phyloP scores from a whole-genome alignment of 2,329 filamentous ascomycete genomes.

The Huntiella omanensis region DNA sequence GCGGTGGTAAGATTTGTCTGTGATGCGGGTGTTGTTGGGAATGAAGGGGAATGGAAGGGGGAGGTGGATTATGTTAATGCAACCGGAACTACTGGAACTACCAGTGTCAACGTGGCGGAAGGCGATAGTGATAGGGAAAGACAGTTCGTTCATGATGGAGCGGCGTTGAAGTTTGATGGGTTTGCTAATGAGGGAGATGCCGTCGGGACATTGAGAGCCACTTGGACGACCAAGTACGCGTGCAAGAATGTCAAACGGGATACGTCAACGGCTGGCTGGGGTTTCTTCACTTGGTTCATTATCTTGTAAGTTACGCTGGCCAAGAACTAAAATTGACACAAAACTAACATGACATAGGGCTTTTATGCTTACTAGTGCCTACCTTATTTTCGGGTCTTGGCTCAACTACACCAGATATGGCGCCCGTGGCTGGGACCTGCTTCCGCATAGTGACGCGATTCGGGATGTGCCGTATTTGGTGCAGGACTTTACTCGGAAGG shows the following conservation, averaged over 20 bases:
- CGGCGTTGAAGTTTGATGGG: constrained; percentile 56
- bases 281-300: constrained; percentile 94
- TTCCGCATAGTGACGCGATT: constrained; percentile 83
- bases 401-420: constrained; percentile 97
- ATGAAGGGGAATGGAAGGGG: constrained; percentile 47
- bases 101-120: constrained; percentile 15
- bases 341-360: constrained; percentile 32
- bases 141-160: constrained; percentile 34
- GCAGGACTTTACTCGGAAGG: constrained; percentile 67
- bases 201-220: constrained; percentile 48
- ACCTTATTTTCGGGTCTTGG: constrained; percentile 96
- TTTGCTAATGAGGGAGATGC: constrained; percentile 42
- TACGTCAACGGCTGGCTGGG: constrained; percentile 46
- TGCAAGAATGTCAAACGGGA: constrained; percentile 43
- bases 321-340: background rate
- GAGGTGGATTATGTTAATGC: constrained; percentile 31
- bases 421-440: constrained; percentile 80
- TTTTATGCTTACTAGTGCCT: constrained; percentile 70
- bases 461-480: constrained; percentile 82
- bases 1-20: constrained; percentile 78
- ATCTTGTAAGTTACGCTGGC: constrained; percentile 49
- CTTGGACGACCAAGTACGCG: constrained; percentile 76
- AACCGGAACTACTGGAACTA: constrained; percentile 5
- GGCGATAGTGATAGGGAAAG: constrained; percentile 23
- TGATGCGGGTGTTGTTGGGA: constrained; percentile 50